Percentiles rank a stretch among this genome's conserved stretches.
These are phyloP conservation scores for Tetrastigma voinierianum DNA, from an alignment of 164 flowering plant species.

Conservation along the genomic window DNA sequence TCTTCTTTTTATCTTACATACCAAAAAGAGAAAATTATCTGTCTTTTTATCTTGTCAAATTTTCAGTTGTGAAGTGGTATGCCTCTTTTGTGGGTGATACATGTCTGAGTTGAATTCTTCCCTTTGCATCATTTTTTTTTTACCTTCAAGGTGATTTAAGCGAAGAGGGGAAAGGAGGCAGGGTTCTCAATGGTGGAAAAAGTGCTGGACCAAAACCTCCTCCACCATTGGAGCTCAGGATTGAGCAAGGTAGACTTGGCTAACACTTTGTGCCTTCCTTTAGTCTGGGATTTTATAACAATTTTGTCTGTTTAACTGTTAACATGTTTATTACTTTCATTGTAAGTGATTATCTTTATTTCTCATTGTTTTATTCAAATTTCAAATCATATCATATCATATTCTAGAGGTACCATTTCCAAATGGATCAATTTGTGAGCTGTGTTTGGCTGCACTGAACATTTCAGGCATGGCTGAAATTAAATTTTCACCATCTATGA, in stretches of 20 bases:
- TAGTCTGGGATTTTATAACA: background rate
- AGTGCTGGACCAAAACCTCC: conserved; percentile 31
- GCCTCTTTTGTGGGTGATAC: background rate
- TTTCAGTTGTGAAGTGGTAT: background rate
- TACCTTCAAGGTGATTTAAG: conserved; percentile 25
- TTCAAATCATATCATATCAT: background rate
- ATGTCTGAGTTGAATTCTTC: background rate
- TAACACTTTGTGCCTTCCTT: background rate
- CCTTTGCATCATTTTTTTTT: conserved; percentile 9
- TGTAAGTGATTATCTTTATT: background rate
- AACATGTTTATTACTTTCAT: background rate
- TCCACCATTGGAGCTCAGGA: conserved; percentile 33
- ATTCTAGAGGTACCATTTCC: background rate
- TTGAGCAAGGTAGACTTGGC: conserved; percentile 45
- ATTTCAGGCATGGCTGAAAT: background rate
- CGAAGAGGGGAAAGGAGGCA: conserved; percentile 56
- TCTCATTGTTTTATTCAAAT: background rate
- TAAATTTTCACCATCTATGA: too few species aligned
- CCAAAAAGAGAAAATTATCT: too few species aligned
- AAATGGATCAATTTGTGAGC: background rate
- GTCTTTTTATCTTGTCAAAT: background rate
- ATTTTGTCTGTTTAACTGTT: background rate
- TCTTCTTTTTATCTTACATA: background rate
- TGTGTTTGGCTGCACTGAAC: background rate
- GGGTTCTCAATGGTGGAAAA: conserved; percentile 36